Base-by-base conservation (phyloP, 139 green algal genomes). In the Micractinium conductrix region DNA sequence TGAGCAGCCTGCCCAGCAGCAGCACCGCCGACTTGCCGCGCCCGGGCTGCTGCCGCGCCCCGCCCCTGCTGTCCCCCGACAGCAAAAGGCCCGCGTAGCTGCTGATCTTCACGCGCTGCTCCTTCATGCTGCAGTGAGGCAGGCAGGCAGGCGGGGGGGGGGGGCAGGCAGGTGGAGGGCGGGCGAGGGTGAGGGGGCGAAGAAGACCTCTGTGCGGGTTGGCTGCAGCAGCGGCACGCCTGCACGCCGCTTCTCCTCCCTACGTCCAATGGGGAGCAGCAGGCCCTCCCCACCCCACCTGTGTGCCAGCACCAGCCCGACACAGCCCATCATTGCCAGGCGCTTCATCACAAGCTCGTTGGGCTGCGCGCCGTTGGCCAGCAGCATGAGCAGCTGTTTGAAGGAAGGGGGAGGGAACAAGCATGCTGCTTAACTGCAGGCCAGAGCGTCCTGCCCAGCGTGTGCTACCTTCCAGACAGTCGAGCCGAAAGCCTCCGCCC, bases 301-400 rank as follows among this genome's bases (percentile, higher is more conserved):
- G 38, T 81, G 75, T 0, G 55, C 53, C 58, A 93, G 67, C 71
- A 92, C 83, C 79, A 93, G 87, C 26, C 63, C 53, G 7, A 82
- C 71, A 68, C 85, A 88, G 37, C 89, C 89, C 83, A 91, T 70
- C 79, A 93, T 92, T 9, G 90, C 87, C 24, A 93, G 73, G 9
- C 83, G 72, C 90, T 93, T 93, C 10, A 90, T 84, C 70, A 88
- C 63, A 60, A 92, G 71, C 84, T 93, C 90, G 26, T 88, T 90
- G 35, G 90, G 90, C n/a, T 82, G 53, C 40, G 71, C 58, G 58
- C 83, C 76, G 60, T 88, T 84, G 40, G 67, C 12, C 4, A 88
- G 5, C 8, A 90, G 35, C 50, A 83, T 85, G 12, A 82, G 28
- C 40, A 83, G 83, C 78, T 78, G 79, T 16, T 9, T 26, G 28